phyloP scores from a whole-genome alignment of 306 rosid species.

The Vigna angularis region DNA sequence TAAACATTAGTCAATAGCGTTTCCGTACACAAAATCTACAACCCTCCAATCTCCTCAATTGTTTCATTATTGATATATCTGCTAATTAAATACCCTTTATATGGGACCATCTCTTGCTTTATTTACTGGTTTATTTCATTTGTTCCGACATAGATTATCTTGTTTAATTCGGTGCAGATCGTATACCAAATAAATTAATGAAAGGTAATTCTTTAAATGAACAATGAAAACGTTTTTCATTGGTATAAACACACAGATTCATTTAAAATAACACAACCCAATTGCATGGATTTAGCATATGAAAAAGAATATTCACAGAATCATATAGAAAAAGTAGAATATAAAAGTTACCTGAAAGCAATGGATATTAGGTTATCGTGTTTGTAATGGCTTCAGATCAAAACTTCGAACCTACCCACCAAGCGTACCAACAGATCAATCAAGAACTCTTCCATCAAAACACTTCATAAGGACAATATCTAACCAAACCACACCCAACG shows the following conservation, averaged over 20 bases:
- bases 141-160: conserved; percentile 1
- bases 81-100: conserved; percentile 2
- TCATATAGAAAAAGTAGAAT: conserved; percentile 33
- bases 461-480: background rate
- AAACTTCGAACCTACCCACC: conserved; percentile 16
- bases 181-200: background rate
- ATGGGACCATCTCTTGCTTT: background rate
- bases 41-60: conserved; percentile 6
- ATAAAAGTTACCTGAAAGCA: conserved; percentile 47
- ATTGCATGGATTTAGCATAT: conserved; percentile 40
- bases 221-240: conserved; percentile 1
- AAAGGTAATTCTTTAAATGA: background rate
- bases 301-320: conserved; percentile 49
- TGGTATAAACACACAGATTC: conserved; percentile 1
- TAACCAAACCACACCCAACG: conserved; percentile 36
- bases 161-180: background rate
- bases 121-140: conserved; percentile 34
- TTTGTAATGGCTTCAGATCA: conserved; percentile 22
- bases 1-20: conserved; percentile 45
- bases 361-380: conserved; percentile 22
- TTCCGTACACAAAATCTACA: conserved; percentile 49
- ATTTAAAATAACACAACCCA: conserved; percentile 22
- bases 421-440: background rate
- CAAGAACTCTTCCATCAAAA: conserved; percentile 11
- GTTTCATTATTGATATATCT: conserved; percentile 21